Conservation (phyloP, 2,329 filamentous ascomycete species). For the Calonectria multiphialidica region DNA sequence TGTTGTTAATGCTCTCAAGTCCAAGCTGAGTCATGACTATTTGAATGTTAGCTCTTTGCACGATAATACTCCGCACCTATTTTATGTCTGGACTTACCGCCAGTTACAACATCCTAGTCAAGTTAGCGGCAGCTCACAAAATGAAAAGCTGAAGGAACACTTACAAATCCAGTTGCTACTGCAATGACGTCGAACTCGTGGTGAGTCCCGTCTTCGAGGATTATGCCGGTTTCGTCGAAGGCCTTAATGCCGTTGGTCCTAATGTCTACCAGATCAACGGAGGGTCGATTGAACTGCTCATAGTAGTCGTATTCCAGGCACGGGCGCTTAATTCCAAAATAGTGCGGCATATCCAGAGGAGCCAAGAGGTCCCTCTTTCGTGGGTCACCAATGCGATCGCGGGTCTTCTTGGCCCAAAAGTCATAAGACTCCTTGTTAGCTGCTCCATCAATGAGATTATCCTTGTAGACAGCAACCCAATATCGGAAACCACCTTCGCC, state of each 20-base stretch:
- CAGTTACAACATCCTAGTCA: conserved; percentile 49
- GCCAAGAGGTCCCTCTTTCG: conserved; percentile 63
- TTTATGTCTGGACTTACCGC: conserved; percentile 40
- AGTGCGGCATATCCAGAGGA: conserved; percentile 63
- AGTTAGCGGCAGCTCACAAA: conserved; percentile 10
- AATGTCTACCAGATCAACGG: conserved; percentile 58
- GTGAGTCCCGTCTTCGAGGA: conserved; percentile 53
- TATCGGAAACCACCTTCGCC: conserved; percentile 65
- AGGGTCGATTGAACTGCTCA: conserved; percentile 59
- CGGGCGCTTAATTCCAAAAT: conserved; percentile 65
- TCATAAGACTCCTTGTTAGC: conserved; percentile 66
- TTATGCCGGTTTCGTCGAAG: conserved; percentile 56
- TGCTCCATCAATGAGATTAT: conserved; percentile 57
- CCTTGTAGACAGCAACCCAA: conserved; percentile 67
- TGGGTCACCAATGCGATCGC: conserved; percentile 62
- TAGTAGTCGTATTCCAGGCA: conserved; percentile 59
- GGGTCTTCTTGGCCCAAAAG: conserved; percentile 67
- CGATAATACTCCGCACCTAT: not conserved
- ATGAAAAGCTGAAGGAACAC: conserved; percentile 23
- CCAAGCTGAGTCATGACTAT: conserved; percentile 59
- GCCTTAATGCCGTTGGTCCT: conserved; percentile 53
- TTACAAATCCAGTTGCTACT: conserved; percentile 60
- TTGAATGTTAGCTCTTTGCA: not conserved
- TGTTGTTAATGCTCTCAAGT: conserved; percentile 54
- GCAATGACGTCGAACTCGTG: conserved; percentile 59